These are phyloP conservation scores for Neurospora sp. DNA, from an alignment of 495 filamentous ascomycete species.

Conservation along the genomic window DNA sequence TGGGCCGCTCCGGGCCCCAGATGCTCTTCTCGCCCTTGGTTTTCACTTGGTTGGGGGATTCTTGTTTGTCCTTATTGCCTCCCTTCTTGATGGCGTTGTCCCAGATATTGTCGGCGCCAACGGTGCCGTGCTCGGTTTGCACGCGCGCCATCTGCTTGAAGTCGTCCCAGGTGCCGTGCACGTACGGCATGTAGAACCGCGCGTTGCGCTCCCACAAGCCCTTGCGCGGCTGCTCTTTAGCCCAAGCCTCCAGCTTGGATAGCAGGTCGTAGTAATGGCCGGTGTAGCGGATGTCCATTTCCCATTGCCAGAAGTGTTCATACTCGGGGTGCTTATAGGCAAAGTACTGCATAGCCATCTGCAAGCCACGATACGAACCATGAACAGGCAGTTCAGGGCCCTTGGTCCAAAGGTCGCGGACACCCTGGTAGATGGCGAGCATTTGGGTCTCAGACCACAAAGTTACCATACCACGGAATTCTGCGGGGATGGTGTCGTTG, in stretches of 20 bases:
- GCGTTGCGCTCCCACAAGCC: constrained; percentile 88
- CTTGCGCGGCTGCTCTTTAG: constrained; percentile 75
- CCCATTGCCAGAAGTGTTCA: constrained; percentile 97
- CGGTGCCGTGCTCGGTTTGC: constrained; percentile 73
- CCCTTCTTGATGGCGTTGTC: constrained; percentile 21
- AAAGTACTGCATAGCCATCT: constrained; percentile 92
- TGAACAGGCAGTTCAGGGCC: constrained; percentile 63
- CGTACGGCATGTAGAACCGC: constrained; percentile 81
- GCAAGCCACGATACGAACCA: constrained; percentile 81
- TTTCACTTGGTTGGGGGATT: constrained; percentile 11
- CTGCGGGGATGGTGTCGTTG: constrained; percentile 60
- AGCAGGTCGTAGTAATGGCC: constrained; percentile 95
- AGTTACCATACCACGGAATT: constrained; percentile 80
- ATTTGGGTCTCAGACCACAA: constrained; percentile 93
- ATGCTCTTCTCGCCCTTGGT: constrained; percentile 53
- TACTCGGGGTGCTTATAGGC: constrained; percentile 84
- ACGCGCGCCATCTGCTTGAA: constrained; percentile 89
- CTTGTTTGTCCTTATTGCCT: constrained; percentile 18
- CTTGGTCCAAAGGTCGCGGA: constrained; percentile 62
- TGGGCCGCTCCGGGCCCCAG: constrained; percentile 76
- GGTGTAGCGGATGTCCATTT: constrained; percentile 92
- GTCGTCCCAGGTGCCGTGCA: constrained; percentile 86
- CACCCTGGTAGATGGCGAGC: constrained; percentile 71
- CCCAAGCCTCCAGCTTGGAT: constrained; percentile 61
- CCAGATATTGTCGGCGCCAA: constrained; percentile 64